Percentiles rank a stretch among this genome's conserved stretches.
Conservation (phyloP, 2,329 filamentous ascomycete species). For the Fonsecaea monophora region DNA sequence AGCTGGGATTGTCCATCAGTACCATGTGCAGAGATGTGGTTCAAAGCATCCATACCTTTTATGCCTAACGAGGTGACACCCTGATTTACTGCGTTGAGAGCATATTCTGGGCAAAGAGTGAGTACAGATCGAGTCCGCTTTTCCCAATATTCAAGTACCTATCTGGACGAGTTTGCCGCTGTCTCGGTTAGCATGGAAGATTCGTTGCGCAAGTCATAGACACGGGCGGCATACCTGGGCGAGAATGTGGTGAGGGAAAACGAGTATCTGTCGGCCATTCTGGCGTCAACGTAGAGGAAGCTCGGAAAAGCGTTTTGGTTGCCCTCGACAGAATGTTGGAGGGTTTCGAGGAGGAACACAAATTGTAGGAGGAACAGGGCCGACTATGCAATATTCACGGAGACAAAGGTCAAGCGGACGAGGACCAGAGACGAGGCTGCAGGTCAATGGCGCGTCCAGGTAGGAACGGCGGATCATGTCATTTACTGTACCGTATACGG, state of each 20-base stretch:
- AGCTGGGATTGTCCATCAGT: conserved; percentile 61
- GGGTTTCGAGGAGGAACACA: not conserved
- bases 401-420: not conserved
- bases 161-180: conserved; percentile 99
- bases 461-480: not conserved
- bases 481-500: not conserved
- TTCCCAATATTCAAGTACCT: conserved; percentile 61
- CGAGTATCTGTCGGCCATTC: conserved; percentile 97
- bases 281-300: conserved; percentile 8
- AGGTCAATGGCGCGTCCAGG: conserved; percentile 26
- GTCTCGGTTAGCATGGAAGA: conserved; percentile 53
- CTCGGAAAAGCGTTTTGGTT: no score
- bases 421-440: conserved; percentile 25
- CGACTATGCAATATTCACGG: not conserved
- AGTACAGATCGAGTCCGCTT: conserved; percentile 25
- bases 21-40: not conserved
- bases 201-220: conserved; percentile 20
- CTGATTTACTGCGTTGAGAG: conserved; percentile 98
- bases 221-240: conserved; percentile 75
- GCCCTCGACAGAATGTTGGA: not conserved
- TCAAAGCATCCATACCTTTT: conserved; percentile 71
- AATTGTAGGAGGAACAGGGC: not conserved
- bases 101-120: conserved; percentile 76
- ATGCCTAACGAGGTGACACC: conserved; percentile 98
- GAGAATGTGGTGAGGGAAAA: conserved; percentile 99